These are phyloP conservation scores for Haberlea rhodopensis DNA, from an alignment of 257 asterid species.

Conservation along the genomic window DNA sequence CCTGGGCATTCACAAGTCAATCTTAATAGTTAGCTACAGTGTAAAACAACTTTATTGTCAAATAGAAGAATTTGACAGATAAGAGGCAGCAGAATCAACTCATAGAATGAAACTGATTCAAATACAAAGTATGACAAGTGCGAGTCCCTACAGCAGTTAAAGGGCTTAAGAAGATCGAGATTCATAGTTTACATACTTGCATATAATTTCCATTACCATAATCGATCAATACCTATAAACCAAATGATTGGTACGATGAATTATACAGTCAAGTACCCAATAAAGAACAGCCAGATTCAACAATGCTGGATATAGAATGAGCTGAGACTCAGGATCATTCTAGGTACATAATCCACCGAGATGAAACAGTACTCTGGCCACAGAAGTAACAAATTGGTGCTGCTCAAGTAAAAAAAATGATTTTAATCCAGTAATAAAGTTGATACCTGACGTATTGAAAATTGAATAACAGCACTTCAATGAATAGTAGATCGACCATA, in stretches of 20 bases:
- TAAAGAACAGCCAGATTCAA: no score
- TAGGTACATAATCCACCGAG: not conserved
- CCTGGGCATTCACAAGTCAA: conserved; percentile 55
- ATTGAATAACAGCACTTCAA: not conserved
- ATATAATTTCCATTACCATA: not conserved
- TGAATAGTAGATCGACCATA: not conserved
- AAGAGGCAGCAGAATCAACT: conserved; percentile 5
- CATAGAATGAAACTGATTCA: conserved; percentile 2
- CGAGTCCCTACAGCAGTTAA: conserved; percentile 17
- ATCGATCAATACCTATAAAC: not conserved
- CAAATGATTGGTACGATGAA: not conserved
- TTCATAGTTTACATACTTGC: not conserved
- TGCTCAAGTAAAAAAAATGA: not conserved
- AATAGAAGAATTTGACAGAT: not conserved
- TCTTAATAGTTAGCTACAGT: conserved; percentile 14
- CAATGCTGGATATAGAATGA: not conserved
- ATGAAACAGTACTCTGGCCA: not conserved
- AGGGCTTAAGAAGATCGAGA: not conserved
- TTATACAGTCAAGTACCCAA: not conserved
- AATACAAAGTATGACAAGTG: not conserved
- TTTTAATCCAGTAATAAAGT: not conserved
- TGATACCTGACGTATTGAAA: not conserved
- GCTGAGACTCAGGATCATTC: not conserved
- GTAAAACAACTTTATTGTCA: conserved; percentile 2
- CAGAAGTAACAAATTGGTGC: not conserved